phyloP scores from a whole-genome alignment of 2,329 filamentous ascomycete species.

The Colletotrichum navitas region DNA sequence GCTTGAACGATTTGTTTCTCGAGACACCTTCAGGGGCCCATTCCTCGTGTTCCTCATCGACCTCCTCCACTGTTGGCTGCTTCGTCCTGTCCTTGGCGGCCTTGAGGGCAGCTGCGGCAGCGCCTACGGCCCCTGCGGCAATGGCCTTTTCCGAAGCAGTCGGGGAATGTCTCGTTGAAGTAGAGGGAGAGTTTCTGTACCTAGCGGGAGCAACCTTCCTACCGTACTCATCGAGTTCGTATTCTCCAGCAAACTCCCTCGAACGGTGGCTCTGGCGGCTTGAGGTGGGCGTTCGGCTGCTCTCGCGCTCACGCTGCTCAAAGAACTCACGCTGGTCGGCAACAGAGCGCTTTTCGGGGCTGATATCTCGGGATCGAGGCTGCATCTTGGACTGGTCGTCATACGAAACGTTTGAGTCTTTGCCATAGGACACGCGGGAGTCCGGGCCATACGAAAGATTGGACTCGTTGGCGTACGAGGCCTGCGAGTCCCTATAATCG shows the following conservation, averaged over 20 bases:
- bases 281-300: constrained; percentile 52
- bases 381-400: constrained; percentile 49
- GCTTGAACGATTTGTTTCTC: constrained; percentile 75
- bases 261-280: constrained; percentile 54
- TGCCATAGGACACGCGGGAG: constrained; percentile 43
- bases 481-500: constrained; percentile 38
- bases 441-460: constrained; percentile 46
- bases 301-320: constrained; percentile 57
- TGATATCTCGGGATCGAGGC: constrained; percentile 51
- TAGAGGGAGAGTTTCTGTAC: constrained; percentile 65
- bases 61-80: constrained; percentile 52
- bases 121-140: constrained; percentile 67
- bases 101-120: constrained; percentile 65
- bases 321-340: constrained; percentile 54
- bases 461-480: constrained; percentile 59
- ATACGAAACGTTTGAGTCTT: constrained; percentile 55
- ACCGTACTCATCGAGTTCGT: constrained; percentile 70
- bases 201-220: constrained; percentile 64
- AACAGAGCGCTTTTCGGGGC: constrained; percentile 58
- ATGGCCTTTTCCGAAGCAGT: constrained; percentile 70
- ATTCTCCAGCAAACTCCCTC: constrained; percentile 64
- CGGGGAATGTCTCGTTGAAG: constrained; percentile 62
- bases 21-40: constrained; percentile 65
- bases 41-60: constrained; percentile 52
- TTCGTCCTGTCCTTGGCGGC: constrained; percentile 60